Conservation (phyloP, 2,329 filamentous ascomycete genomes). For the Pestalotiopsis sp. region DNA sequence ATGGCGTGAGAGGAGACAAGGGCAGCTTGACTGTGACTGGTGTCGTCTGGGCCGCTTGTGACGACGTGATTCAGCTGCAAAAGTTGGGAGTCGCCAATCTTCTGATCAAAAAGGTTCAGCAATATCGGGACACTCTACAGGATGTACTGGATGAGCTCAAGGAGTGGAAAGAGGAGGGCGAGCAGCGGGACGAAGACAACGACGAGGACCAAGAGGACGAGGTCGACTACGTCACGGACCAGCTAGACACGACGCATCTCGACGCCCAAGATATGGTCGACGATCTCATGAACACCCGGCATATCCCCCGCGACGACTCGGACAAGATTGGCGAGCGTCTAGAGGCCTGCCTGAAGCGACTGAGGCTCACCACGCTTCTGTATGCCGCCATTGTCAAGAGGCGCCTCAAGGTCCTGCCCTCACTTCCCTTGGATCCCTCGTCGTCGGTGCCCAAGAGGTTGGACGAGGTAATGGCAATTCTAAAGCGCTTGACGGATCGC, state of each 20-base stretch:
- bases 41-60: conserved; percentile 82
- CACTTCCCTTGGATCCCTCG: conserved; percentile 37
- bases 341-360: conserved; percentile 62
- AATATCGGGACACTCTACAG: conserved; percentile 74
- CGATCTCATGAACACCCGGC: conserved; percentile 65
- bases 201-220: conserved; percentile 47
- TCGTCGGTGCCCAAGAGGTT: conserved; percentile 42
- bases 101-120: conserved; percentile 70
- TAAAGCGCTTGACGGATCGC: conserved; percentile 65
- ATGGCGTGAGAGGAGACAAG: conserved; percentile 43
- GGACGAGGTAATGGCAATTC: conserved; percentile 57
- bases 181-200: conserved; percentile 59
- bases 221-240: conserved; percentile 43
- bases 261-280: conserved; percentile 64
- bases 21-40: conserved; percentile 70
- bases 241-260: conserved; percentile 32
- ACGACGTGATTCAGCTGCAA: conserved; percentile 67
- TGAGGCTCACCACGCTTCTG: conserved; percentile 69
- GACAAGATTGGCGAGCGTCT: conserved; percentile 67
- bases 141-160: conserved; percentile 86
- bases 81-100: conserved; percentile 70
- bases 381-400: conserved; percentile 73
- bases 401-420: conserved; percentile 62
- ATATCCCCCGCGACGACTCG: conserved; percentile 66
- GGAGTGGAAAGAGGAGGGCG: conserved; percentile 80